Conservation (phyloP, 768 basidiomycete genomes). For the Serendipita indica region DNA sequence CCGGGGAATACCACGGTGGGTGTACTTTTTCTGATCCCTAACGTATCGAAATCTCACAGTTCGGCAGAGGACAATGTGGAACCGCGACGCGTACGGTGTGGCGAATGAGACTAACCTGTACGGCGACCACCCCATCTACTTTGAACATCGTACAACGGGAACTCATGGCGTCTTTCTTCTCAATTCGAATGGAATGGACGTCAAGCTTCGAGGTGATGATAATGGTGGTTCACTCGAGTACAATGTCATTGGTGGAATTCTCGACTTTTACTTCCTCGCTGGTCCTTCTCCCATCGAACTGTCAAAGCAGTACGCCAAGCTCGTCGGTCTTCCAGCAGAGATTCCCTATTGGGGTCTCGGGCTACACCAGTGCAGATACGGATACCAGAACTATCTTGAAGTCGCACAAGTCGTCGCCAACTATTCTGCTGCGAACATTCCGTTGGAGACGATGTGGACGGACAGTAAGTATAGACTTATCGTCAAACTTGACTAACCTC, state of each 20-base stretch:
- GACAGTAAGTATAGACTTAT: conserved; percentile 27
- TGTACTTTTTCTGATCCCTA: no score
- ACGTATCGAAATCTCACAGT: background rate
- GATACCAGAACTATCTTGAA: conserved; percentile 45
- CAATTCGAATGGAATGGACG: conserved; percentile 28
- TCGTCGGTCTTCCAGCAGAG: conserved; percentile 52
- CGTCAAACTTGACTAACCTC: background rate
- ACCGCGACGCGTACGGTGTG: conserved; percentile 8
- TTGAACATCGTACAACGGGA: conserved; percentile 53
- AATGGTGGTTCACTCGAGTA: conserved; percentile 35
- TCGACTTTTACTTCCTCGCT: conserved; percentile 35
- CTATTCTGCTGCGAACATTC: conserved; percentile 46
- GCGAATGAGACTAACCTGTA: conserved; percentile 24
- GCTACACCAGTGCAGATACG: conserved; percentile 58
- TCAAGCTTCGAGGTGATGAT: background rate
- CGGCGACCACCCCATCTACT: conserved; percentile 56
- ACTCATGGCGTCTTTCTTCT: conserved; percentile 68
- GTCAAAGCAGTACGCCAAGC: conserved; percentile 51
- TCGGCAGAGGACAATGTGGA: conserved; percentile 4
- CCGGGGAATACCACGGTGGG: background rate
- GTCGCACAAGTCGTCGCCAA: conserved; percentile 47
- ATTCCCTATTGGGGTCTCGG: conserved; percentile 65
- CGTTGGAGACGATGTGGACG: conserved; percentile 68
- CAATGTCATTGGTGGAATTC: conserved; percentile 48
- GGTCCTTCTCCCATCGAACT: conserved; percentile 40